Conservation (phyloP, 2,329 filamentous ascomycete species). For the Colletotrichum falcatum region DNA sequence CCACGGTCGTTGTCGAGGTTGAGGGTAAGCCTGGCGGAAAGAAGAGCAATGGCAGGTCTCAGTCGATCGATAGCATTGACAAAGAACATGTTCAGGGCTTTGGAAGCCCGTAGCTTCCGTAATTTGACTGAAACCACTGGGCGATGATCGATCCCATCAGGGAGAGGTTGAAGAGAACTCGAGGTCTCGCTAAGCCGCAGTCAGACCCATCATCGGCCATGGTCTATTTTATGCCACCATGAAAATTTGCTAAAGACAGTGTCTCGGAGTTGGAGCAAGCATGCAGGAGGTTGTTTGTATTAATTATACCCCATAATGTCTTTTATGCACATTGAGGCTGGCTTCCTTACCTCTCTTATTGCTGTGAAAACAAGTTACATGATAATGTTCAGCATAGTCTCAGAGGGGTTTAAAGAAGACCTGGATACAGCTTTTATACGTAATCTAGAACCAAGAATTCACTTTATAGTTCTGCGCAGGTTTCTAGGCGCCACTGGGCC, state of each 20-base stretch:
- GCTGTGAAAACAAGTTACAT: too few relatives aligned
- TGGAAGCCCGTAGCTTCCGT: constrained; percentile 1
- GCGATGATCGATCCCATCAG: background rate
- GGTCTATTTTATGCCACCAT: background rate
- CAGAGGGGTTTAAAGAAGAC: too few relatives aligned
- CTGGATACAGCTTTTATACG: background rate
- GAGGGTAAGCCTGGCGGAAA: background rate
- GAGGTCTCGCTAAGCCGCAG: too few relatives aligned
- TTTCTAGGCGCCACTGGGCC: too few relatives aligned
- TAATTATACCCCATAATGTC: constrained; percentile 31
- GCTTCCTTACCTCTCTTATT: background rate
- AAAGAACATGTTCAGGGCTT: constrained; percentile 33
- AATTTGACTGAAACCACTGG: background rate
- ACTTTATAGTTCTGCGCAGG: background rate
- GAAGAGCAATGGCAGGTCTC: constrained; percentile 7
- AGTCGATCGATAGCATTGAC: constrained; percentile 27
- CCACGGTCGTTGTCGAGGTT: constrained; percentile 56
- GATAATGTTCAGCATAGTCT: background rate
- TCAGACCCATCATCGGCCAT: too few relatives aligned
- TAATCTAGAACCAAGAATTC: background rate
- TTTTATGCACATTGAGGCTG: background rate
- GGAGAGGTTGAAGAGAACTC: too few relatives aligned
- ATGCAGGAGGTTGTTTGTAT: constrained; percentile 18
- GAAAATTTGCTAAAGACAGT: background rate
- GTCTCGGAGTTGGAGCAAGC: background rate